A percentile compares a stretch with the other conserved stretches of the same genome.
These are phyloP conservation scores for Aspergillus quadrilineatus DNA, from an alignment of 2,329 filamentous ascomycete genomes.

Conservation along the genomic window DNA sequence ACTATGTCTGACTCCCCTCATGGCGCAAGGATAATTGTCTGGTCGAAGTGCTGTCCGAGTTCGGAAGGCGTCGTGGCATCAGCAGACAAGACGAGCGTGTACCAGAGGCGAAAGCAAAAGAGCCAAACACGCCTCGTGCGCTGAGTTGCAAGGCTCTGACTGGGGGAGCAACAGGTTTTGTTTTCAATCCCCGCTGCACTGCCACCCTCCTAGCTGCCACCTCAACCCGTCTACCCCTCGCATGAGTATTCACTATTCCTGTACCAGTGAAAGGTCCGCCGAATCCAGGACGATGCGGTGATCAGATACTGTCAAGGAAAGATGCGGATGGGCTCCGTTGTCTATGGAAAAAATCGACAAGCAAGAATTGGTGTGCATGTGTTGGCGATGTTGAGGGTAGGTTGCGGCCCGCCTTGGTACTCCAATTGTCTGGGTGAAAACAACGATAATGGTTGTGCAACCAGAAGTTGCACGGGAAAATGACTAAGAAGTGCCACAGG, in stretches of 20 bases:
- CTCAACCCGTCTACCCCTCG: not conserved
- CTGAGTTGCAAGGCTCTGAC: not conserved
- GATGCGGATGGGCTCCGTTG: not conserved
- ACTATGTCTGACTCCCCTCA: not conserved
- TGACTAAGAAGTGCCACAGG: not conserved
- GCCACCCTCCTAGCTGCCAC: constrained; percentile 2
- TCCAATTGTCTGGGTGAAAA: not conserved
- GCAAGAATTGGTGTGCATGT: not conserved
- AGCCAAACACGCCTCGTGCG: not conserved
- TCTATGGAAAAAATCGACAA: not conserved
- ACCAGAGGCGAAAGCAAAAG: not conserved
- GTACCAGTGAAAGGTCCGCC: not conserved
- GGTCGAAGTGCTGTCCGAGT: not conserved
- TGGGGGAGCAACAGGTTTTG: not conserved
- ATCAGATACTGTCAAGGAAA: not conserved
- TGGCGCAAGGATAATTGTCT: not conserved
- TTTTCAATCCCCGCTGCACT: constrained; percentile 4
- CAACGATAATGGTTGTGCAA: not conserved
- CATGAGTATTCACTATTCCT: not conserved
- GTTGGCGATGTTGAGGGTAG: not conserved
- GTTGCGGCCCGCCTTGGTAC: too few relatives aligned
- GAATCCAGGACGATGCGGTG: not conserved
- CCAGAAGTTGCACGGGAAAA: not conserved
- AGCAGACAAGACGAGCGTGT: not conserved
- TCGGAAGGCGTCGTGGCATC: not conserved